Evolutionary conservation across 768 basidiomycete genomes (phyloP).

Genomic region (Hortiboletus campestris): DNA sequence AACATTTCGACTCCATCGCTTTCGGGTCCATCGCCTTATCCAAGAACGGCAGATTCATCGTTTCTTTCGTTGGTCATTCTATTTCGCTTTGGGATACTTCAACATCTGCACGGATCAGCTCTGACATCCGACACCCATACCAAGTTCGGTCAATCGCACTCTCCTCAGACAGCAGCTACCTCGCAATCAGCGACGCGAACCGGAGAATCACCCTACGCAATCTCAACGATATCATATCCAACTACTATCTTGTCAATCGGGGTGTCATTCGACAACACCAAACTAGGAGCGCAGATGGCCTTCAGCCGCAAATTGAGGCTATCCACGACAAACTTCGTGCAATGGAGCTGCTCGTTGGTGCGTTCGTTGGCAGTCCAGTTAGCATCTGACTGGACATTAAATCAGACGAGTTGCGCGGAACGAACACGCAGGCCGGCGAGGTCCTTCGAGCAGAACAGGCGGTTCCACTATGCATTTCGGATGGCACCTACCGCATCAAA

Average conservation of each 20-base stretch:
- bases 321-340: background rate
- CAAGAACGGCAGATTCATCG: background rate
- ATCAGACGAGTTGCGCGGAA: background rate
- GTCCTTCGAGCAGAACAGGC: background rate
- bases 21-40: background rate
- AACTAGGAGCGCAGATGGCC: background rate
- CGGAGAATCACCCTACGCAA: background rate
- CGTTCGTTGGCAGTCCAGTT: background rate
- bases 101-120: background rate
- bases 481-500: slow-evolving; percentile 3
- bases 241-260: background rate
- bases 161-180: background rate
- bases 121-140: background rate
- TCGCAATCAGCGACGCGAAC: background rate
- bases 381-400: background rate
- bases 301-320: background rate
- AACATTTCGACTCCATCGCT: background rate
- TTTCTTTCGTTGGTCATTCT: background rate
- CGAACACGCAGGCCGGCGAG: background rate
- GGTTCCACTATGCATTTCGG: background rate
- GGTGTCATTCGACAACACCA: background rate
- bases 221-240: background rate
- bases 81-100: slow-evolving; percentile 8
- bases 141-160: slow-evolving; percentile 2
- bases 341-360: background rate